Conservation (phyloP, 2,329 filamentous ascomycete genomes). For the Ophiostoma pallidulum region DNA sequence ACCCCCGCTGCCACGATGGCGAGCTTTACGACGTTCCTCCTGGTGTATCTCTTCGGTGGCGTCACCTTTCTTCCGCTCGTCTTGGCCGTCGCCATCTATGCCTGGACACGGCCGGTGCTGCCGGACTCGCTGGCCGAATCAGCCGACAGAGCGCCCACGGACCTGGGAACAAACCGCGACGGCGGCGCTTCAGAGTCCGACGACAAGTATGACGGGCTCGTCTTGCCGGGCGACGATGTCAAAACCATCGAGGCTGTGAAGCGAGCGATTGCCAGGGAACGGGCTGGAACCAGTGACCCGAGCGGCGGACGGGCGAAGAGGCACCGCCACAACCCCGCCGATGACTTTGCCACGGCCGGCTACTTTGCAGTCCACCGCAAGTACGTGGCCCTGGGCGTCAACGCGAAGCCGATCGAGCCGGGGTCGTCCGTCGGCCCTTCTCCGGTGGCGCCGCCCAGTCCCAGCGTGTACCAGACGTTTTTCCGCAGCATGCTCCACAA, state of each 20-base stretch:
- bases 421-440: constrained; percentile 60
- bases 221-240: constrained; percentile 55
- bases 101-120: constrained; percentile 57
- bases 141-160: neutral
- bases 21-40: constrained; percentile 49
- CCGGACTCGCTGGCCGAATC: constrained; percentile 29
- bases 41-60: constrained; percentile 77
- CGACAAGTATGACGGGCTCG: constrained; percentile 23
- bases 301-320: constrained; percentile 26
- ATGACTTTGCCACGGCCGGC: constrained; percentile 67
- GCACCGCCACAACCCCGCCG: constrained; percentile 44
- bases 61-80: constrained; percentile 77
- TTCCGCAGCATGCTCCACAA: constrained; percentile 93
- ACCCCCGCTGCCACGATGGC: constrained; percentile 31
- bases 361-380: constrained; percentile 95
- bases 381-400: constrained; percentile 83
- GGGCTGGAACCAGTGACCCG: constrained; percentile 38
- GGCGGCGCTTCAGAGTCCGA: neutral
- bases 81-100: constrained; percentile 43
- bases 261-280: constrained; percentile 5
- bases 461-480: constrained; percentile 96
- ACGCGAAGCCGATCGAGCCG: constrained; percentile 84
- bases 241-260: constrained; percentile 42
- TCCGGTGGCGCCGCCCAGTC: constrained; percentile 69
- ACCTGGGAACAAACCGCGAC: constrained; percentile 23